Evolutionary conservation across 108 stramenopile genomes (phyloP), one percentile per base, ranked within the genome.

Genomic region (Skeletonema menzelii): DNA sequence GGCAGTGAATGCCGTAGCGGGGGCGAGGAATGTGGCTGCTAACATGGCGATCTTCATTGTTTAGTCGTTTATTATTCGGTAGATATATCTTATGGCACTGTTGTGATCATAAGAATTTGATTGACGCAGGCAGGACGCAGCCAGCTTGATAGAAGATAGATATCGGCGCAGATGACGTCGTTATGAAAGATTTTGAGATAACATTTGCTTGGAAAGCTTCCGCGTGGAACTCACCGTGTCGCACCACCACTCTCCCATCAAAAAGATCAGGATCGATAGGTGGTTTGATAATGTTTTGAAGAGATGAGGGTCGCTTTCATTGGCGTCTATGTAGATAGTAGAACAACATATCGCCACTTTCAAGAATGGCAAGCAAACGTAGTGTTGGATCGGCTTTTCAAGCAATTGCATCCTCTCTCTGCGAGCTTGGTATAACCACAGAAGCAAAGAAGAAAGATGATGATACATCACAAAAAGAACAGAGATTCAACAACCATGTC

Each of bases 1-100:
- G 61, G 84, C 79, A 6, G 89, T 82, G 31, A 85, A 76, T 34
- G 83, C 77, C 63, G 88, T 59, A 26, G 64, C 63, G 14, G 86
- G 86, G 26, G 83, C 88, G 62, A 89, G 82, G 40, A 88, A 84
- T 61, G 87, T 65, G 40, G 85, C 77, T n/a, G 85, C 80, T 17
- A 79, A 55, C 77, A 77, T 77, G 64, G 49, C 56, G 56, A 77
- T 47, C 69, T 77, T 77, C 77, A 77, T 77, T 40, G 17, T 77
- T 24, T 28, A 5, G 17, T 19, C 15, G 15, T 30, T 32, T n/a
- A 20, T 28, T 60, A 24, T 22, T 53, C 22, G 0, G 24, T 7
- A 22, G 15, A n/a, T n/a, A n/a, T n/a, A n/a, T n/a, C n/a, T n/a
- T n/a, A n/a, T n/a, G n/a, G 19, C 10, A 2, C 12, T 38, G 0